Evolutionary conservation across 1,139 yeast species (phyloP).

Genomic region (Oligophagozyma castellii): DNA sequence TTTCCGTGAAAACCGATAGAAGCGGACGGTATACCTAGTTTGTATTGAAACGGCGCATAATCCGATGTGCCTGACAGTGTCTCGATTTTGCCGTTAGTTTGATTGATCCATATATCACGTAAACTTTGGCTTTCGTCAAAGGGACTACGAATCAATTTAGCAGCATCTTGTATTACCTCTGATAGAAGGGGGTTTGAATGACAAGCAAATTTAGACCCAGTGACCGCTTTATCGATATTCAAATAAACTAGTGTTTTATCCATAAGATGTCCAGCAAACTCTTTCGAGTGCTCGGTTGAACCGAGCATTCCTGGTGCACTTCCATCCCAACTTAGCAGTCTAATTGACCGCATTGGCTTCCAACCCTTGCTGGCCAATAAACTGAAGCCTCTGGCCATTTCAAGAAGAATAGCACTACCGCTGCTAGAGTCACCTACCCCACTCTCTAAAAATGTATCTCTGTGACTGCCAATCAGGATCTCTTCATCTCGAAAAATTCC

Average conservation of each 20-base stretch:
- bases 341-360: conserved; percentile 42
- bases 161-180: conserved; percentile 23
- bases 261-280: conserved; percentile 22
- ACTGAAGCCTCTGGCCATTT: conserved; percentile 32
- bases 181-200: conserved; percentile 32
- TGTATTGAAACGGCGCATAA: conserved; percentile 34
- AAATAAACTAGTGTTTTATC: conserved; percentile 31
- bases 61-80: conserved; percentile 29
- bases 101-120: conserved; percentile 25
- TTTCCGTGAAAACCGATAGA: conserved; percentile 29
- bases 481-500: conserved; percentile 36
- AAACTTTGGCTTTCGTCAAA: conserved; percentile 22
- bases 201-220: conserved; percentile 30
- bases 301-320: conserved; percentile 34
- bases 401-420: conserved; percentile 32
- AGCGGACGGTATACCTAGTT: conserved; percentile 37
- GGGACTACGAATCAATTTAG: conserved; percentile 26
- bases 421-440: conserved; percentile 35
- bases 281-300: conserved; percentile 36
- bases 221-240: conserved; percentile 33
- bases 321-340: conserved; percentile 39
- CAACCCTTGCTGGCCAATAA: conserved; percentile 32
- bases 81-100: conserved; percentile 19
- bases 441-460: conserved; percentile 31
- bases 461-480: conserved; percentile 34